Conservation (phyloP, 2,329 filamentous ascomycete genomes). For the Parastagonospora nodorum region DNA sequence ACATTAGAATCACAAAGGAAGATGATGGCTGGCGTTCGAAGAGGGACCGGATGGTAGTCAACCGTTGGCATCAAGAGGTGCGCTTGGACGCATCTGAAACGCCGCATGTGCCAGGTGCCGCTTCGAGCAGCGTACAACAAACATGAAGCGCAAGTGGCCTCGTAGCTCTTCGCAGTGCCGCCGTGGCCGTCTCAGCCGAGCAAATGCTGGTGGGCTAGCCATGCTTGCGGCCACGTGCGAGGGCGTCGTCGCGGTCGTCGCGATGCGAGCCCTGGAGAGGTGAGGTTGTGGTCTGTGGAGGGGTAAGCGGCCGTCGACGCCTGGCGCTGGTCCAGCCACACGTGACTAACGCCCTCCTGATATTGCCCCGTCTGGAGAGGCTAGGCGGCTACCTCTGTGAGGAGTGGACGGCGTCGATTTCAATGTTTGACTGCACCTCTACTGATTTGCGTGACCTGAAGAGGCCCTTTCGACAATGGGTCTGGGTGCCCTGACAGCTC, state of each 20-base stretch:
- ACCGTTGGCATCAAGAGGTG: constrained; percentile 43
- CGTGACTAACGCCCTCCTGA: constrained; percentile 1
- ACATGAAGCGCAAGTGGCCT: constrained; percentile 45
- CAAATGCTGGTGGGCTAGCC: constrained; percentile 13
- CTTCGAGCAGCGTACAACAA: constrained; percentile 38
- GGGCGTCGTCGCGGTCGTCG: constrained; percentile 4
- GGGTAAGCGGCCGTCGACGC: background rate
- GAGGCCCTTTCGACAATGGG: too few species aligned
- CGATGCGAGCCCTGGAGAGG: constrained; percentile 1
- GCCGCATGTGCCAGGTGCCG: constrained; percentile 41
- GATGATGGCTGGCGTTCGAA: constrained; percentile 31
- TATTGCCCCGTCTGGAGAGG: background rate
- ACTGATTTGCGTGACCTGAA: too few species aligned
- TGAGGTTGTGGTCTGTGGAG: constrained; percentile 2
- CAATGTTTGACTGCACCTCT: too few species aligned
- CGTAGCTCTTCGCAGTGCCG: constrained; percentile 28
- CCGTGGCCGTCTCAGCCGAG: constrained; percentile 40
- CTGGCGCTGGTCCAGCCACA: background rate
- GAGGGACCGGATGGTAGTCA: constrained; percentile 33
- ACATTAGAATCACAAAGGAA: constrained; percentile 29
- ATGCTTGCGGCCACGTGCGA: constrained; percentile 11
- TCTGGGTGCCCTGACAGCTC: too few species aligned
- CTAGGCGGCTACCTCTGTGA: too few species aligned
- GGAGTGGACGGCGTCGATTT: too few species aligned
- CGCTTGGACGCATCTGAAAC: constrained; percentile 44